A percentile compares a stretch with the other conserved stretches of the same genome.
Conservation (phyloP, 2,329 filamentous ascomycete genomes). For the Talaromyces sp. region DNA sequence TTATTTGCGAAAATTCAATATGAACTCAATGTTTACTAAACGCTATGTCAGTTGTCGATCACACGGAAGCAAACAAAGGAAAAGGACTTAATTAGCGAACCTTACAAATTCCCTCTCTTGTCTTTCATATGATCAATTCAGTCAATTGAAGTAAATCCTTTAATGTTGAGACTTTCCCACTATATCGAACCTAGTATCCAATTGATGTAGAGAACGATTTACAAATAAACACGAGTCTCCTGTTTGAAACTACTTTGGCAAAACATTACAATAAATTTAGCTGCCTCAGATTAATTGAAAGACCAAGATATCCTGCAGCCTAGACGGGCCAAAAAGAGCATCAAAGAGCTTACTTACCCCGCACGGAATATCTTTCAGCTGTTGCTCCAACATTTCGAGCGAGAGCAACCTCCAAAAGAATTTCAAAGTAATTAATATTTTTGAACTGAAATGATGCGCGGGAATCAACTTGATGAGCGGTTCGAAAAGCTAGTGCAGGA, state of each 20-base stretch:
- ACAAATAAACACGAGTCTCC: neutral
- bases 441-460: neutral
- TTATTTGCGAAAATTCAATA: no score
- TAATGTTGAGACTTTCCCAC: no score
- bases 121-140: no score
- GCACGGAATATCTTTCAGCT: neutral
- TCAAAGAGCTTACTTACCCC: neutral
- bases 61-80: no score
- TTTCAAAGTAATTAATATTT: neutral
- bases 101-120: no score
- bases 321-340: neutral
- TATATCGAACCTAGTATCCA: neutral
- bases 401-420: neutral
- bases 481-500: constrained; percentile 9
- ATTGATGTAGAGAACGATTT: neutral
- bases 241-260: neutral
- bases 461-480: neutral
- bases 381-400: neutral
- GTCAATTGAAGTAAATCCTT: no score
- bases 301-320: neutral
- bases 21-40: no score
- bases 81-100: no score
- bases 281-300: neutral
- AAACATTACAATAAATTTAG: neutral
- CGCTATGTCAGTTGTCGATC: no score